Evolutionary conservation across 352 stramenopile species (phyloP).

Genomic region (Phytophthora sp.): DNA sequence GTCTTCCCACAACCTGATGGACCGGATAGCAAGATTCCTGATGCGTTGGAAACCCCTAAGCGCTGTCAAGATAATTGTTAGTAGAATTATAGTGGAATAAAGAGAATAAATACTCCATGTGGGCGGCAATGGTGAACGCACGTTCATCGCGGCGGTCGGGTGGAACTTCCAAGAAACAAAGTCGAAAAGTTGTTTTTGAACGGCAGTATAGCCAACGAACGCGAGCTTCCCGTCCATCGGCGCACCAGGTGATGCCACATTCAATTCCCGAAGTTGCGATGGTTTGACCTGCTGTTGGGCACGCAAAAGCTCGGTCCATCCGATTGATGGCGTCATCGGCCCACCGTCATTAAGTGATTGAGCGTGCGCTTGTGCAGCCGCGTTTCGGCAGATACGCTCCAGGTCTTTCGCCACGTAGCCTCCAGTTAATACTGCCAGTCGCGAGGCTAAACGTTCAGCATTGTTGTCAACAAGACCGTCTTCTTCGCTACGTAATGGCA

Average conservation of each 20-base stretch:
- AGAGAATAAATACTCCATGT: no score
- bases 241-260: slow-evolving; percentile 65
- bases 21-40: slow-evolving; percentile 79
- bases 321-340: slow-evolving; percentile 7
- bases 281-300: slow-evolving; percentile 70
- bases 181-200: slow-evolving; percentile 69
- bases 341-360: not conserved
- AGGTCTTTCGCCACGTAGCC: slow-evolving; percentile 84
- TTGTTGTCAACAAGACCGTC: not conserved
- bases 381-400: slow-evolving; percentile 71
- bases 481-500: slow-evolving; percentile 32
- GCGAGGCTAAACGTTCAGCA: slow-evolving; percentile 32
- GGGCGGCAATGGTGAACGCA: no score
- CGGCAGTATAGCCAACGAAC: slow-evolving; percentile 71
- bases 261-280: slow-evolving; percentile 76
- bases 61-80: slow-evolving; percentile 41
- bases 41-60: slow-evolving; percentile 67
- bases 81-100: no score
- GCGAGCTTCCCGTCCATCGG: slow-evolving; percentile 16
- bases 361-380: slow-evolving; percentile 47
- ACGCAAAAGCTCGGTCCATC: slow-evolving; percentile 54
- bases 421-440: slow-evolving; percentile 64
- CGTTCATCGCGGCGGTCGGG: slow-evolving; percentile 64
- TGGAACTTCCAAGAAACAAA: slow-evolving; percentile 75
- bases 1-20: slow-evolving; percentile 86